Base-by-base conservation (phyloP, 2,329 filamentous ascomycete species). In the Penicillium sp. region DNA sequence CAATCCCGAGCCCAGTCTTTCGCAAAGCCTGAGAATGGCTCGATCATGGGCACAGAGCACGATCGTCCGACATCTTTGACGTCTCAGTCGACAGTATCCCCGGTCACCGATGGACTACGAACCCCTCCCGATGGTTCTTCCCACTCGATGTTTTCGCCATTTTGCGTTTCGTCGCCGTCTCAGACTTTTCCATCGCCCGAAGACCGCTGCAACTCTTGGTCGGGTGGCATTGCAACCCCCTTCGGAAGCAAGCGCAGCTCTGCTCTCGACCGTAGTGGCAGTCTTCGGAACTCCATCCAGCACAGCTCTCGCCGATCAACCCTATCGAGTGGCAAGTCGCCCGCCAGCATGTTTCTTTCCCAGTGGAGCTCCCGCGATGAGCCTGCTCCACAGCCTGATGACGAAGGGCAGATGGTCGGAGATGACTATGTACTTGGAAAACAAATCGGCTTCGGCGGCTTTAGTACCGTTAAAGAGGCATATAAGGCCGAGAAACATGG, bases 381-480 rank as follows among this genome's bases (percentile, higher is more conserved):
- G 49, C 64, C 63, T 59, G 71, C 62, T 44, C 70, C 62, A 55
- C 75, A 82, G 51, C 82, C 81, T 11, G 83, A 87, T 61, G 81
- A 84, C 41, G 83, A 86, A 70, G 83, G 83, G 3, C 82, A 86
- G 63, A 79, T 83, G 52, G 80, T 87, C 39, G 83, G 82, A 35
- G 77, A 78, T 44, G 80, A 84, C 54, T 87, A 86, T 64, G 80
- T 87, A 28, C 79, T 87, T 43, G 83, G 83, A 40, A 82, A 83
- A 56, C 78, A 82, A 52, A 81, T 87, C 51, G 83, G 81, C 3
- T 80, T 75, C 54, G 83, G 83, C 22, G 83, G 83, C 3, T 86
- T 86, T 65, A 84, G 82, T 55, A 75, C 80, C 1, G 81, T 87
- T 29, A 85, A 84, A 60, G 83, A 87, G 66, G 82, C 83, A 7